These are phyloP conservation scores for Ophiognomonia clavigignenti-juglandacearum DNA, from an alignment of 2,329 filamentous ascomycete species.

Conservation along the genomic window DNA sequence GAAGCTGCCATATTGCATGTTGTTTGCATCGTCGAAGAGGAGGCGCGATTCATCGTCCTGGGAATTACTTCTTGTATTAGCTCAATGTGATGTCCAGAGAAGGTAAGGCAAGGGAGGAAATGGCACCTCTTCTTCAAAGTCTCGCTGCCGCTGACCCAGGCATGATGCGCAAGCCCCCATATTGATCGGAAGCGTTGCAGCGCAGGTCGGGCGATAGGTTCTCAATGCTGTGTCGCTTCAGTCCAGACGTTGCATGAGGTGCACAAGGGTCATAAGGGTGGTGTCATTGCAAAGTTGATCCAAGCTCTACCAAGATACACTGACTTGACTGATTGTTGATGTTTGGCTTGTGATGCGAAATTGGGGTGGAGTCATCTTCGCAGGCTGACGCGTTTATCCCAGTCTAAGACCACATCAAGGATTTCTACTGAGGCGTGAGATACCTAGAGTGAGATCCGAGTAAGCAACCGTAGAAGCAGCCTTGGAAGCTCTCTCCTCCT, in stretches of 20 bases:
- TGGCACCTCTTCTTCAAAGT: constrained; percentile 13
- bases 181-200: not conserved
- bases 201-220: not conserved
- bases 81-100: not conserved
- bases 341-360: too few species aligned
- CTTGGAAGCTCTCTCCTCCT: too few species aligned
- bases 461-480: too few species aligned
- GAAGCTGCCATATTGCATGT: constrained; percentile 59
- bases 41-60: constrained; percentile 55
- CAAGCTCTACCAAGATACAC: not conserved
- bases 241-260: constrained; percentile 10
- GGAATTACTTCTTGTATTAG: constrained; percentile 6
- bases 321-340: too few species aligned
- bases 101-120: not conserved
- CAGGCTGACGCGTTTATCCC: too few species aligned
- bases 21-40: constrained; percentile 56
- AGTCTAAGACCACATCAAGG: too few species aligned
- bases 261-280: constrained; percentile 1
- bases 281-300: not conserved
- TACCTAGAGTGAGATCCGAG: too few species aligned
- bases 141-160: constrained; percentile 13
- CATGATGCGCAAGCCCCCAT: constrained; percentile 17
- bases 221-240: constrained; percentile 5
- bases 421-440: too few species aligned
- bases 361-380: too few species aligned